Base-by-base conservation (phyloP, 2,329 filamentous ascomycete genomes). In the Verticillium isaacii region DNA sequence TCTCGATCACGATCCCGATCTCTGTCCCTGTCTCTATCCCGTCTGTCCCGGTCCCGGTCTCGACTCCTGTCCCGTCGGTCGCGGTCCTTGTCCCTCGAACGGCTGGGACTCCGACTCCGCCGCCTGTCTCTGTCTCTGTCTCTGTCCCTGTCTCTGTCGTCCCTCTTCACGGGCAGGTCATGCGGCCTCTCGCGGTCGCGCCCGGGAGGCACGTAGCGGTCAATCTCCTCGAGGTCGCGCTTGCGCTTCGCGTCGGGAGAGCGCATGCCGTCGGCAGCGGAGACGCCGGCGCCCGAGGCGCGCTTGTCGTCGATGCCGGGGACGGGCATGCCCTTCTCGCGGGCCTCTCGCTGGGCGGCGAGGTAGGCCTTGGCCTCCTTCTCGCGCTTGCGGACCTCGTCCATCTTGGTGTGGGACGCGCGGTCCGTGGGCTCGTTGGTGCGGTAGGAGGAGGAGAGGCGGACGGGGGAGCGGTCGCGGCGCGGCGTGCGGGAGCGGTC, bases 301-400 rank as follows among this genome's bases (percentile, higher is more conserved):
- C 75, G 77, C 65, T 77, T 80, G 66, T 85, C 83, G 60, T 85
- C 82, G n/a, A 85, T 75, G n/a, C 83, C 82, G 0, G 84, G 83
- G 23, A 85, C 73, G 1, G 84, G 83, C 50, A 86, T 71, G 9
- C 85, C 85, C 69, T 87, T 87, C 57, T 80, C 80, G 34, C 83
- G 79, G 36, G 85, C 85, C 66, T 87, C 85, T 64, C 84, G 82
- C 66, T 87, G 84, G 2, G 84, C 85, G 7, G 85, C 85, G 41
- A 88, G 75, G 66, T 88, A 89, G 5, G 84, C 85, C 70, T 87
- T 88, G 45, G 86, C 86, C 71, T 88, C 85, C 65, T 82, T 82
- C 70, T 88, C 85, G 58, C 85, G 81, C 69, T 86, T 85, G 70
- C 80, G 84, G 60, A 86, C 85, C 67, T 87, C 85, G 62, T 83